These are phyloP conservation scores for Populus pruinosa DNA, from an alignment of 345 rosid species.

Conservation along the genomic window DNA sequence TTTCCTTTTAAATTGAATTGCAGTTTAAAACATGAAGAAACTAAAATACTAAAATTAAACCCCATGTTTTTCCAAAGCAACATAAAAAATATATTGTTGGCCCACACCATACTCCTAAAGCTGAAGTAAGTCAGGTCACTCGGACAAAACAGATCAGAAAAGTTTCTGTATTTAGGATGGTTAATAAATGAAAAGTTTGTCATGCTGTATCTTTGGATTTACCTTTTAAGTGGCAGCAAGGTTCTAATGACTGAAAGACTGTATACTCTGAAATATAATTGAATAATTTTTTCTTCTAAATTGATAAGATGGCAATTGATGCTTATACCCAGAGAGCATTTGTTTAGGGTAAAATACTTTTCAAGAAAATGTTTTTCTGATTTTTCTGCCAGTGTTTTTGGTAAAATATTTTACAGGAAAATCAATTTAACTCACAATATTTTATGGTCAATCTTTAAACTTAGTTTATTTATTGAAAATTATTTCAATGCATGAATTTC, in stretches of 20 bases:
- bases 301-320: neutral
- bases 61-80: too few species aligned
- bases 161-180: neutral
- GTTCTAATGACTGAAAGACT: neutral
- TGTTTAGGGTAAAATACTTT: too few species aligned
- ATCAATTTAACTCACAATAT: too few species aligned
- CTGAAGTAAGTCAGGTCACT: neutral
- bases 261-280: neutral
- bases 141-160: neutral
- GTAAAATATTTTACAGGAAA: too few species aligned
- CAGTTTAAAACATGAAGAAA: neutral
- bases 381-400: too few species aligned
- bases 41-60: too few species aligned
- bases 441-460: too few species aligned
- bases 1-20: neutral
- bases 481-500: too few species aligned
- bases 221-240: neutral
- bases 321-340: neutral
- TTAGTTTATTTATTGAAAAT: too few species aligned
- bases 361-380: too few species aligned
- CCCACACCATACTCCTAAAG: neutral
- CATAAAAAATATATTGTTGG: too few species aligned
- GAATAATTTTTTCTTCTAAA: neutral
- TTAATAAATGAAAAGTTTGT: neutral
- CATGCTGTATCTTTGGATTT: neutral